Evolutionary conservation across 345 rosid species (phyloP), one percentile per base, ranked within the genome.

Genomic region (Turnera subulata): DNA sequence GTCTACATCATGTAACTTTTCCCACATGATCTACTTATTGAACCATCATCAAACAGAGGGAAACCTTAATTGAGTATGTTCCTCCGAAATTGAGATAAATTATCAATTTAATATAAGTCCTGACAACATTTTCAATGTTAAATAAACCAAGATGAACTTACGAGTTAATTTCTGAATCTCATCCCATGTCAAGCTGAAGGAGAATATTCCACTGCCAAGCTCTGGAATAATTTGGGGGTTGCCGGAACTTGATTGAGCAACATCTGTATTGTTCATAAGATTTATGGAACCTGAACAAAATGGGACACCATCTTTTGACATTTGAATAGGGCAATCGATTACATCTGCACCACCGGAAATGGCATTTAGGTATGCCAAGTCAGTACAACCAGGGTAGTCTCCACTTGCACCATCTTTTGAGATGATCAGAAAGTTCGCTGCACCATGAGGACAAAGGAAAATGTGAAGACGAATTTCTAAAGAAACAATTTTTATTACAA

Each of bases 321-420:
- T 71, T 78, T 93, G 99, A 62, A 93, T 80, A 53, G 94, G 76
- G 59, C 99, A 93, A 63, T 85, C 97, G 9, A 87, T 74, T 65
- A 93, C 46, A 69, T 93, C 83, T 32, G 78, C 81, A 56, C 88
- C 97, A 62, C 79, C 92, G 46, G 57, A 39, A 64, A 93, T 82
- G 50, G 99, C 99, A 20, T 70, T 66, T 59, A 32, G 32, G 69
- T 93, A 93, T 50, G 97, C 97, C 80, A 69, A 39, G 72, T 89
- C 75, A 19, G 97, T 89, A 66, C 97, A 83, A 45, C 88, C 82
- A 39, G 99, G 94, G 70, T 62, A 85, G 73, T 93, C 94, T 51
- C 96, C 99, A 58, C 99, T 93, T 45, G 99, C 97, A 56, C 97
- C 96, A 76, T 80, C 67, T 59, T 71, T 76, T 17, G 97, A 82